A percentile compares a stretch with the other conserved stretches of the same genome.
Conservation (phyloP, 441 rosid genomes). For the Erodium texanum region DNA sequence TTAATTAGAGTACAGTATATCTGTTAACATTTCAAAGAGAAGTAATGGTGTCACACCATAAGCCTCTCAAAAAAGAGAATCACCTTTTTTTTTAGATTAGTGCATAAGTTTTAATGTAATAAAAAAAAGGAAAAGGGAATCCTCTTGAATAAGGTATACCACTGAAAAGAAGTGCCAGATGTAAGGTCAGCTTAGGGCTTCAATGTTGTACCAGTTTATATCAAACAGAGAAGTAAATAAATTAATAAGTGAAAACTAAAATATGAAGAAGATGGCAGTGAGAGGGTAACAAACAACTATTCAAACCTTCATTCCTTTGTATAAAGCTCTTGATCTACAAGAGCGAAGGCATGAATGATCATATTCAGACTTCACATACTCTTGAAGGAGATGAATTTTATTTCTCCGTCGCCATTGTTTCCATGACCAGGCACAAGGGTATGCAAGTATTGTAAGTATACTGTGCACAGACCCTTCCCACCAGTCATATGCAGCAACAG, state of each 20-base stretch:
- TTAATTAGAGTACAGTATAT: background rate
- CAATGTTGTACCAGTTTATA: background rate
- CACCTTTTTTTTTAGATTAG: no score
- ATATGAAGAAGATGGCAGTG: background rate
- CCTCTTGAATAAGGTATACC: background rate
- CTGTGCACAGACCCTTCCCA: conserved; percentile 98
- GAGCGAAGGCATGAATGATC: conserved; percentile 98
- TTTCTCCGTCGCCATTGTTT: conserved; percentile 89
- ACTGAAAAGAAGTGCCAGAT: background rate
- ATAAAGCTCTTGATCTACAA: conserved; percentile 94
- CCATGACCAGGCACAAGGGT: conserved; percentile 99
- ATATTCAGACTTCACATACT: conserved; percentile 89
- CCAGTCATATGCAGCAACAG: conserved; percentile 96
- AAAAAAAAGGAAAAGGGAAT: background rate
- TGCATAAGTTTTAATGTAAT: no score
- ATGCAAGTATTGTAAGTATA: conserved; percentile 81
- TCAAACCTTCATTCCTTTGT: conserved; percentile 96
- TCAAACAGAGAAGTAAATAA: background rate
- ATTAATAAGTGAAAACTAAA: background rate
- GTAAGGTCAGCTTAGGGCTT: background rate
- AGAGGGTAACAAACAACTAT: background rate
- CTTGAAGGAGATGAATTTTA: conserved; percentile 84
- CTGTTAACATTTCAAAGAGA: no score
- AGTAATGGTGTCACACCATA: background rate
- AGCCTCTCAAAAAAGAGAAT: background rate